Base-by-base conservation (phyloP, 2,329 filamentous ascomycete genomes). In the Aspergillus sp. region DNA sequence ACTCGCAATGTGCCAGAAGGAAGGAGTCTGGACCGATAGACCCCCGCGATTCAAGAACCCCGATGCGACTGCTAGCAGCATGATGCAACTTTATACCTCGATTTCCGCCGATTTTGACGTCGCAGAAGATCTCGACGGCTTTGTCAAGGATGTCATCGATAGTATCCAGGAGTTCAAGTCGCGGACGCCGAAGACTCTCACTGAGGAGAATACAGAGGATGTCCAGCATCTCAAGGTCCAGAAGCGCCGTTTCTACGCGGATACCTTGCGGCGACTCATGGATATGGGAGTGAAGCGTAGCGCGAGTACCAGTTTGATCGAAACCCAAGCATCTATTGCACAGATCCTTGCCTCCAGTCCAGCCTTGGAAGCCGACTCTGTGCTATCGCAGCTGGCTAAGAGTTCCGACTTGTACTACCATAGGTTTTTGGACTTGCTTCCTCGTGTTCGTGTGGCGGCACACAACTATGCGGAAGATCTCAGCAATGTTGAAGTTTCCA, bases 201-300 rank as follows among this genome's bases (percentile, higher is more conserved):
- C 86, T 0, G 91, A 96, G 25, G 93, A 96, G 47, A 97, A 95
- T 75, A 94, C 93, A 72, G 84, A 88, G 10, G 75, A 84, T 15
- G 86, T 97, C 62, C 93, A 96, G 75, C 91, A 97, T 73, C 86
- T 98, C 66, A 98, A 97, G 80, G 88, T 87, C 2, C 86, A 91
- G 68, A 99, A 99, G 78, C 87, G 92, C 47, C 93, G 92, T 68
- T 84, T 98, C 13, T 95, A 96, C 68, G 90, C 92, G 0, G 94
- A 98, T 67, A 93, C 90, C 0, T 80, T 99, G 64, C 93, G 91
- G 70, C 86, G 88, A 21, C 80, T 97, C 27, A 87, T 92, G 38
- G 86, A 89, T 59, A 98, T 99, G 94, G 95, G 95, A 3, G 86
- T 99, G 68, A 89, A 89, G 68, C 87, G 88, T 55, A 97, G 96